These are phyloP conservation scores for Colletotrichum sp. DNA, from an alignment of 2,329 filamentous ascomycete species.

Conservation along the genomic window DNA sequence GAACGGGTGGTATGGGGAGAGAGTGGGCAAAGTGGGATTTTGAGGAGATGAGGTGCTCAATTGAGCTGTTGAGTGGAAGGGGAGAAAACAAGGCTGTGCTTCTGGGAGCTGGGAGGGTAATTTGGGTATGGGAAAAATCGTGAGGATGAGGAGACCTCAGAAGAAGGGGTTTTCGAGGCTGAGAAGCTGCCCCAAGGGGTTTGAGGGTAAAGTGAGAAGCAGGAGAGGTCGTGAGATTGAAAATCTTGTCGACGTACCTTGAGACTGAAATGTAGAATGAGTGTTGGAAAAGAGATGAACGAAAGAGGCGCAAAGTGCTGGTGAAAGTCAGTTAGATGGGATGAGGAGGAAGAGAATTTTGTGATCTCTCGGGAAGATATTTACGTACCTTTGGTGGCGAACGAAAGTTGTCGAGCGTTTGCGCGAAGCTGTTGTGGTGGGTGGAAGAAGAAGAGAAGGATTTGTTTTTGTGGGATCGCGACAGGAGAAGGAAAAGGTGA, in stretches of 20 bases:
- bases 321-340: neutral
- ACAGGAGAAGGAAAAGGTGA: neutral
- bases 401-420: neutral
- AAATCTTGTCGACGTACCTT: neutral
- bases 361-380: neutral
- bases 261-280: neutral
- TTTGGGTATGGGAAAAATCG: neutral
- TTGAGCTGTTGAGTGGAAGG: neutral
- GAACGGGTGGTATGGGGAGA: neutral
- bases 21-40: neutral
- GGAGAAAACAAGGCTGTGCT: neutral
- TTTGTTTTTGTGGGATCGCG: neutral
- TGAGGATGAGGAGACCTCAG: neutral
- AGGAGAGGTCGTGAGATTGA: neutral
- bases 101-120: neutral
- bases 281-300: neutral
- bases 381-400: neutral
- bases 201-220: neutral
- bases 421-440: neutral
- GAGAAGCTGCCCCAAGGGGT: neutral
- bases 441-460: neutral
- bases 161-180: neutral
- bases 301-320: conserved; percentile 1
- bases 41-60: neutral
- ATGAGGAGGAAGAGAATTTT: neutral